A percentile compares a stretch with the other conserved stretches of the same genome.
These are phyloP conservation scores for Berkeleyomyces rouxiae DNA, from an alignment of 2,329 filamentous ascomycete genomes.

Conservation along the genomic window DNA sequence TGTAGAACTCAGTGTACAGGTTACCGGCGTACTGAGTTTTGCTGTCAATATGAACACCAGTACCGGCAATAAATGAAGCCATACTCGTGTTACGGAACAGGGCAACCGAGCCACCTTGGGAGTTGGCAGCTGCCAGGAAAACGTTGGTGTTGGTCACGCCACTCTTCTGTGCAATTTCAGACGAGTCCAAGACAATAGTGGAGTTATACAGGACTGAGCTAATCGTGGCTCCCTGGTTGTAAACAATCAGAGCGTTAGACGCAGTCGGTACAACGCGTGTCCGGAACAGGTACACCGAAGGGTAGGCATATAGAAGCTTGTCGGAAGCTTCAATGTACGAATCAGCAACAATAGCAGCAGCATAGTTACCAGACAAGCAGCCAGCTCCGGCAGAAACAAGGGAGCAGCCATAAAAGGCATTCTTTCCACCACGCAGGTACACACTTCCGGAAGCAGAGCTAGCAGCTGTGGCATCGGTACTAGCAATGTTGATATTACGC, in stretches of 20 bases:
- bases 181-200: conserved; percentile 26
- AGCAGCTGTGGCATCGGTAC: conserved; percentile 17
- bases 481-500: conserved; percentile 25
- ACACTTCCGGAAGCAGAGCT: conserved; percentile 19
- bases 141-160: conserved; percentile 22
- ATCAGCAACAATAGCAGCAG: conserved; percentile 25
- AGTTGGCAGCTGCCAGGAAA: conserved; percentile 27
- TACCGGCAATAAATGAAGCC: conserved; percentile 22
- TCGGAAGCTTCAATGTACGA: conserved; percentile 28
- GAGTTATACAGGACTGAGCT: conserved; percentile 22
- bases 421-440: conserved; percentile 23
- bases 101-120: conserved; percentile 22
- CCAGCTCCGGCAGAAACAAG: conserved; percentile 24
- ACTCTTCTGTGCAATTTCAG: conserved; percentile 21
- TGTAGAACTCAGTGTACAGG: conserved; percentile 27
- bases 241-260: conserved; percentile 19
- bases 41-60: conserved; percentile 20
- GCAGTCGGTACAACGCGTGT: conserved; percentile 26
- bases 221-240: conserved; percentile 22
- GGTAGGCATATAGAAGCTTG: conserved; percentile 26
- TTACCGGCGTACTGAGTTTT: conserved; percentile 21
- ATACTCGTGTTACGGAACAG: conserved; percentile 26
- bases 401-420: conserved; percentile 25
- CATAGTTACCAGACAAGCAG: conserved; percentile 18
- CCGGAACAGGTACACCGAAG: conserved; percentile 26